Percentiles rank a stretch among this genome's conserved stretches.
Conservation (phyloP, 2,329 filamentous ascomycete genomes). For the Xylaria sp. region DNA sequence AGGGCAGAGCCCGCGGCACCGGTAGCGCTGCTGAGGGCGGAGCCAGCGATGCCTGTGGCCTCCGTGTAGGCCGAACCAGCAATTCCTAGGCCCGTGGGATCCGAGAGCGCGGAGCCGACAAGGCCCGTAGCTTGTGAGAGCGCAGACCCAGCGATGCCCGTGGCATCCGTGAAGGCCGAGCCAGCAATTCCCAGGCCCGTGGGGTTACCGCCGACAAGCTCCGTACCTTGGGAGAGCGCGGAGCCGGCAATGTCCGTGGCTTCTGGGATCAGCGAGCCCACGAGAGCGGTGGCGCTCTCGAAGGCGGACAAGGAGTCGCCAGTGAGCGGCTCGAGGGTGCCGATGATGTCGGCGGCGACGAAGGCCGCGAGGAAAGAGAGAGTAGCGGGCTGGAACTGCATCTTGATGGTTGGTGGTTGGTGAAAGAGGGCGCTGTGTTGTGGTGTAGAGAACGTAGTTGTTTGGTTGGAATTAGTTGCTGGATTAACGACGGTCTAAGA, state of each 20-base stretch:
- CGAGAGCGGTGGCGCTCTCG: no score
- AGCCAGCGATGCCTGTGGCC: conserved; percentile 3
- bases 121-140: conserved; percentile 7
- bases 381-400: conserved; percentile 47
- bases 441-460: background rate
- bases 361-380: conserved; percentile 43
- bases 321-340: conserved; percentile 44
- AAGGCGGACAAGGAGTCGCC: no score
- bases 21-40: conserved; percentile 7
- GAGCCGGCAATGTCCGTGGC: background rate
- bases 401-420: conserved; percentile 35
- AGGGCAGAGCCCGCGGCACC: conserved; percentile 10
- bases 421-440: background rate
- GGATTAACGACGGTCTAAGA: background rate
- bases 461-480: background rate
- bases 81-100: no score
- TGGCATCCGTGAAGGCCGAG: no score
- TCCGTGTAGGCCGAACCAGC: no score
- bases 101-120: background rate
- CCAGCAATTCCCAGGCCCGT: no score
- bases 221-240: no score
- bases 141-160: conserved; percentile 4
- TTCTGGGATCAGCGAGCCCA: no score
- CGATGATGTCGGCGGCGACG: conserved; percentile 41
- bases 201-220: no score